Evolutionary conservation across 208 protist genomes (phyloP).

Genomic region (Acanthamoeba triangularis): DNA sequence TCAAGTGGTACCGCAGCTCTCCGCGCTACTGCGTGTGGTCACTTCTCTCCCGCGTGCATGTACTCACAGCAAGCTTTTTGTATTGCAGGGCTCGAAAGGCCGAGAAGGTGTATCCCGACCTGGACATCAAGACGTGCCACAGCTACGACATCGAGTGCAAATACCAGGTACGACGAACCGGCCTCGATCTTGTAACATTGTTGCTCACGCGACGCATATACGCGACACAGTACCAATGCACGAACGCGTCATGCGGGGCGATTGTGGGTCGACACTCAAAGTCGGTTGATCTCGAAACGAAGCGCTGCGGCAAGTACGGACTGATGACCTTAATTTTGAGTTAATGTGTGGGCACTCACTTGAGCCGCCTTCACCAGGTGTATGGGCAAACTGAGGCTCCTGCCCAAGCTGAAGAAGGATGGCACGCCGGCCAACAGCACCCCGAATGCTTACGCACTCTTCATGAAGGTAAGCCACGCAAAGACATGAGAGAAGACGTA

Average conservation of each 20-base stretch:
- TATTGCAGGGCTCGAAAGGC: constrained; percentile 7
- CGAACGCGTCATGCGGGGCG: constrained; percentile 8
- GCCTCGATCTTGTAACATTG: not conserved
- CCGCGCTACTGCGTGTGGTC: not conserved
- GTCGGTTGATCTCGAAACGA: constrained; percentile 11
- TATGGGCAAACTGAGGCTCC: constrained; percentile 46
- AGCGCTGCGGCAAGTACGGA: constrained; percentile 33
- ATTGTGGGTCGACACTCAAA: constrained; percentile 54
- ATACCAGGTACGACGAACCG: not conserved
- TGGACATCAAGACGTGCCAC: constrained; percentile 59
- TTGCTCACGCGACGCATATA: no score
- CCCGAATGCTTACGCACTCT: constrained; percentile 32
- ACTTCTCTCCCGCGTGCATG: not conserved
- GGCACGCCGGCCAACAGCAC: constrained; percentile 33
- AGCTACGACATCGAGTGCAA: constrained; percentile 70
- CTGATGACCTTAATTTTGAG: not conserved
- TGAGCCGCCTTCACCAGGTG: not conserved
- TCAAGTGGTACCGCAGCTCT: constrained; percentile 17
- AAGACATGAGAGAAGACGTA: no score
- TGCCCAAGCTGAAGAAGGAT: constrained; percentile 69
- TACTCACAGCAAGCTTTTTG: not conserved
- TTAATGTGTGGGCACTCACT: not conserved
- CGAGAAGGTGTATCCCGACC: constrained; percentile 30
- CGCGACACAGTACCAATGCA: constrained; percentile 3
- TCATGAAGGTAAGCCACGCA: constrained; percentile 71